Base-by-base conservation (phyloP, 2,329 filamentous ascomycete species). In the Tolypocladium inflatum region DNA sequence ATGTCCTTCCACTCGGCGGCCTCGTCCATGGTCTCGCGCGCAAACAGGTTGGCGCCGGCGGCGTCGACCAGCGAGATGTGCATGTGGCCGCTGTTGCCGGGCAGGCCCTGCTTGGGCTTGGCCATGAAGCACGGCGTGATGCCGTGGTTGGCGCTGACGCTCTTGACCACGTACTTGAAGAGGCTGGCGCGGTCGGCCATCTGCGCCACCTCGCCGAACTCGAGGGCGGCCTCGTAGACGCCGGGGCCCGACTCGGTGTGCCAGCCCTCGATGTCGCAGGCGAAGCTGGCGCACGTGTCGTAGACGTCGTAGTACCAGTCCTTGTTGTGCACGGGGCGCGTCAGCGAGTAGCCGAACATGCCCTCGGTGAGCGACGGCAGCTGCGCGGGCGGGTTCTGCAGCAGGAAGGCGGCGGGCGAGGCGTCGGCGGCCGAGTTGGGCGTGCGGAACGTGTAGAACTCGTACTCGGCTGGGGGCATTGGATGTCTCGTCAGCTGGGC, bases 51-150 rank as follows among this genome's bases (percentile, higher is more conserved):
- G 70, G 87, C 88, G 59, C 90, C 89, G n/a, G 83, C 76, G 63
- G 82, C 80, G 68, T 93, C 89, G 21, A 93, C 86, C 11, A 99
- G 78, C 1, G 93, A 97, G 61, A 97, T 80, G 72, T 99, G 94
- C 80, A 96, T 93, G 71, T 99, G 94, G 1, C 94, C 94, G 62
- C 89, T 94, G 77, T 97, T 97, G 53, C 94, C 94, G 0, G 94
- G 94, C 0, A 97, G 78, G 0, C 92, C 91, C 66, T 95, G 84
- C 63, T 89, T 86, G 3, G 94, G 94, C 74, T 99, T 99, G 19
- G 94, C 94, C 94, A 99, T 99, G 78, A 99, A 99, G 73, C 90
- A 96, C 0, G 94, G 94, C 0, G 91, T 96, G 69, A 99, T 96
- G 64, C 90, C 91, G 70, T 91, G 90, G 68, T 90, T 88, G 58